A percentile compares a stretch with the other conserved stretches of the same genome.
phyloP scores from a whole-genome alignment of 1,139 yeast genomes.

The Groenewaldozyma auringiensis region DNA sequence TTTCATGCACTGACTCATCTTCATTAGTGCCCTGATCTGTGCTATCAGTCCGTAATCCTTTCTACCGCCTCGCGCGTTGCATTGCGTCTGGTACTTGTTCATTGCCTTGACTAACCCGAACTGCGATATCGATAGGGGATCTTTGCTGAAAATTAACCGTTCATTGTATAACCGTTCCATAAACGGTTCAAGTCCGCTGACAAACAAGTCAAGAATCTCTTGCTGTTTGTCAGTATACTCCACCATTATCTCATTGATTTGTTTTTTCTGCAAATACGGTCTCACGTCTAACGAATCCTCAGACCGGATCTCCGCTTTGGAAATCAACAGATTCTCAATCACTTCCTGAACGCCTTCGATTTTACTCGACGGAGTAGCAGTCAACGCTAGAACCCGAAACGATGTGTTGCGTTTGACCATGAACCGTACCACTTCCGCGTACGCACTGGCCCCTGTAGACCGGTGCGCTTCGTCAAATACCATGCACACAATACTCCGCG shows the following conservation, averaged over 20 bases:
- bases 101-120: conserved; percentile 68
- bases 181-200: conserved; percentile 56
- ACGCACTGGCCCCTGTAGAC: conserved; percentile 84
- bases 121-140: conserved; percentile 61
- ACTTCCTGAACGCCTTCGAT: conserved; percentile 85
- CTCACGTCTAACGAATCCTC: conserved; percentile 78
- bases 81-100: conserved; percentile 36
- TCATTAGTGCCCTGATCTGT: conserved; percentile 47
- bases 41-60: conserved; percentile 23
- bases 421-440: conserved; percentile 69
- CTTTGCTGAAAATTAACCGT: conserved; percentile 53
- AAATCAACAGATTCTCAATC: conserved; percentile 61
- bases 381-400: conserved; percentile 71
- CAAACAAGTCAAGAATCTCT: conserved; percentile 45
- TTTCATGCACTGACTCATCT: conserved; percentile 54
- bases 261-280: conserved; percentile 67
- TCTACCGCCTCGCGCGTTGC: conserved; percentile 20
- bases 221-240: conserved; percentile 46
- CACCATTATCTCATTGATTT: conserved; percentile 52
- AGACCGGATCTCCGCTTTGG: conserved; percentile 76
- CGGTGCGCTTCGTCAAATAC: conserved; percentile 96
- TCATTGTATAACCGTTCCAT: conserved; percentile 56
- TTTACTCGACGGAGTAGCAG: conserved; percentile 93
- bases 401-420: conserved; percentile 56
- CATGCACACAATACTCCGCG: conserved; percentile 63